These are phyloP conservation scores for Podosphaera fusca DNA, from an alignment of 2,329 filamentous ascomycete genomes.

Conservation along the genomic window DNA sequence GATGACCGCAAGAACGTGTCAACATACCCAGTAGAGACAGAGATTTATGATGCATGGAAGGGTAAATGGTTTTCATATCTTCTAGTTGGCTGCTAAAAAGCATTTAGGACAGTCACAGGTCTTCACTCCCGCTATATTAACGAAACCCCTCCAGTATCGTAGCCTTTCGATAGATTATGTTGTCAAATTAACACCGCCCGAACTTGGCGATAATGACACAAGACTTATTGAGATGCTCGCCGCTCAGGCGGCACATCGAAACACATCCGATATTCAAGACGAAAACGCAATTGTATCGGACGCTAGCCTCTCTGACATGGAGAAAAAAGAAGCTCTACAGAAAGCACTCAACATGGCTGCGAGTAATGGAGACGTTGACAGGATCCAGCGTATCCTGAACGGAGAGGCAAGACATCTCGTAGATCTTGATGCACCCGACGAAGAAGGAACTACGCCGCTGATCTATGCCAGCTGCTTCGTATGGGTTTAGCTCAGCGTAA, in stretches of 20 bases:
- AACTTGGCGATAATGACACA: conserved; percentile 55
- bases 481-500: conserved; percentile 15
- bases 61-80: conserved; percentile 24
- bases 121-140: conserved; percentile 62
- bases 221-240: conserved; percentile 90
- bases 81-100: conserved; percentile 4
- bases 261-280: conserved; percentile 47
- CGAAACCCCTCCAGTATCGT: conserved; percentile 61
- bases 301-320: conserved; percentile 45
- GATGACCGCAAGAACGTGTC: conserved; percentile 60
- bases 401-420: conserved; percentile 55
- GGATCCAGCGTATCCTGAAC: conserved; percentile 51
- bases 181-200: conserved; percentile 28
- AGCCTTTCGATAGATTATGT: conserved; percentile 68
- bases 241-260: conserved; percentile 69
- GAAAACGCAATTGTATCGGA: conserved; percentile 60
- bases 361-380: conserved; percentile 77
- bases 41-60: conserved; percentile 99
- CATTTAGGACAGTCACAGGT: conserved; percentile 75
- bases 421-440: conserved; percentile 69
- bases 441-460: conserved; percentile 85
- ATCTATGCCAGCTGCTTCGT: conserved; percentile 98
- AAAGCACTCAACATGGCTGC: conserved; percentile 84
- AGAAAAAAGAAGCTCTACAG: conserved; percentile 66
- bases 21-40: conserved; percentile 53